Percentiles rank a stretch among this genome's conserved stretches.
Conservation (phyloP, 352 stramenopile species). For the Pythium phragmiticola region DNA sequence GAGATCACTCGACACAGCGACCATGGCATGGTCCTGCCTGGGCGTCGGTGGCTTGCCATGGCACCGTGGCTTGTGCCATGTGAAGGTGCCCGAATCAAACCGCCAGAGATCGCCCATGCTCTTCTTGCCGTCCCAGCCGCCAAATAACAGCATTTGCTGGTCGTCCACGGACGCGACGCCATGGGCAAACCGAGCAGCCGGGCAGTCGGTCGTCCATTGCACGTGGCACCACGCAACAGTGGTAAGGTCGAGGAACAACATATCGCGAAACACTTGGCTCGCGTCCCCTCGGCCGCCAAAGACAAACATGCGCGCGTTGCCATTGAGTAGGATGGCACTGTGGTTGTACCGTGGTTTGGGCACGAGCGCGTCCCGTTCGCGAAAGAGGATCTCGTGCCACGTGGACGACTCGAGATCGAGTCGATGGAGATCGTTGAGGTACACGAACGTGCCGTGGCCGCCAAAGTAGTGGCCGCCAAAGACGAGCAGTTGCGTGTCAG, state of each 20-base stretch:
- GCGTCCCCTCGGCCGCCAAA: slow-evolving; percentile 65
- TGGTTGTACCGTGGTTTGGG: slow-evolving; percentile 86
- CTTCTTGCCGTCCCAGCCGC: slow-evolving; percentile 82
- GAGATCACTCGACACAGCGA: slow-evolving; percentile 34
- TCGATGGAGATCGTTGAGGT: slow-evolving; percentile 89
- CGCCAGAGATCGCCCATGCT: slow-evolving; percentile 76
- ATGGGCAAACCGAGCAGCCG: slow-evolving; percentile 73
- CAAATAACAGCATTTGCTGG: slow-evolving; percentile 83
- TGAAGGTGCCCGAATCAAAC: slow-evolving; percentile 71
- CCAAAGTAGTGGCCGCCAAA: slow-evolving; percentile 91
- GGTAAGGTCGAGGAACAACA: slow-evolving; percentile 86
- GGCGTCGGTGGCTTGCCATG: slow-evolving; percentile 58
- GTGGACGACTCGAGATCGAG: slow-evolving; percentile 82
- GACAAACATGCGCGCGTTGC: slow-evolving; percentile 67
- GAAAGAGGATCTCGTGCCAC: slow-evolving; percentile 67
- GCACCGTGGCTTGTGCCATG: slow-evolving; percentile 69
- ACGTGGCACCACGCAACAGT: slow-evolving; percentile 84
- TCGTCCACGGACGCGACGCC: slow-evolving; percentile 59
- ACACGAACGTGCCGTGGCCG: slow-evolving; percentile 79
- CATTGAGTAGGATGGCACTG: slow-evolving; percentile 71
- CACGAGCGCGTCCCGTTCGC: slow-evolving; percentile 39
- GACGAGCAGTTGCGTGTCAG: slow-evolving; percentile 79
- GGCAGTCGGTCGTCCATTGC: slow-evolving; percentile 82
- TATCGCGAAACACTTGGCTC: slow-evolving; percentile 71
- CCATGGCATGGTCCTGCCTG: slow-evolving; percentile 77